A percentile compares a stretch with the other conserved stretches of the same genome.
Evolutionary conservation across 306 rosid species (phyloP).

Genomic region (Quercus parvula): DNA sequence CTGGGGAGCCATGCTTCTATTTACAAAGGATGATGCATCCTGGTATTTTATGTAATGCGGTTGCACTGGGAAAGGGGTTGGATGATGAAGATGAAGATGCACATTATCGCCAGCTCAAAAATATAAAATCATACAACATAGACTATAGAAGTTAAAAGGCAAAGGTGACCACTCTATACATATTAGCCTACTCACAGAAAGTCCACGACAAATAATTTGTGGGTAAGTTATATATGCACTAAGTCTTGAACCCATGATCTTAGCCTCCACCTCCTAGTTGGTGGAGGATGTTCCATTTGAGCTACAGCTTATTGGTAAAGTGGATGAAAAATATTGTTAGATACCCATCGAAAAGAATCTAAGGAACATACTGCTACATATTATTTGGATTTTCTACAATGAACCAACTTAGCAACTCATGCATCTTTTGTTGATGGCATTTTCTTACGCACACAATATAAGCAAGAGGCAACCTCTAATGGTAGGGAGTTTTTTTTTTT

Average conservation of each 20-base stretch:
- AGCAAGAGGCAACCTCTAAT: not conserved
- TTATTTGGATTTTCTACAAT: not conserved
- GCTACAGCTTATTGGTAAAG: not conserved
- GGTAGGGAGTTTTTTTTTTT: not conserved
- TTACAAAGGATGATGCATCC: not conserved
- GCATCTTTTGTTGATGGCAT: not conserved
- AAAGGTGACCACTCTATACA: too few relatives aligned
- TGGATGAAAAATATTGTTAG: not conserved
- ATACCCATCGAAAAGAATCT: not conserved
- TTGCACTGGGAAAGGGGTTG: not conserved
- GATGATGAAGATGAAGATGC: not conserved
- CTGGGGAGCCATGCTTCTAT: not conserved
- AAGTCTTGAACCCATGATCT: not conserved
- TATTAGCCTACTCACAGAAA: not conserved
- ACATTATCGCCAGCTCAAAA: not conserved
- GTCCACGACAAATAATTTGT: not conserved
- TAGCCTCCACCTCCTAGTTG: not conserved
- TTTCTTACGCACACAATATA: not conserved
- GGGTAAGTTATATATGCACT: not conserved
- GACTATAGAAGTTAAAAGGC: too few relatives aligned
- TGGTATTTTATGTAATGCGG: not conserved
- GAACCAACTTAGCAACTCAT: not conserved
- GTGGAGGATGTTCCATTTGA: not conserved
- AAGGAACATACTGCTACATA: not conserved
- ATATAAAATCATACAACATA: too few relatives aligned